phyloP scores from a whole-genome alignment of 805 yeast genomes.

The Barnettozyma wickerhamii region DNA sequence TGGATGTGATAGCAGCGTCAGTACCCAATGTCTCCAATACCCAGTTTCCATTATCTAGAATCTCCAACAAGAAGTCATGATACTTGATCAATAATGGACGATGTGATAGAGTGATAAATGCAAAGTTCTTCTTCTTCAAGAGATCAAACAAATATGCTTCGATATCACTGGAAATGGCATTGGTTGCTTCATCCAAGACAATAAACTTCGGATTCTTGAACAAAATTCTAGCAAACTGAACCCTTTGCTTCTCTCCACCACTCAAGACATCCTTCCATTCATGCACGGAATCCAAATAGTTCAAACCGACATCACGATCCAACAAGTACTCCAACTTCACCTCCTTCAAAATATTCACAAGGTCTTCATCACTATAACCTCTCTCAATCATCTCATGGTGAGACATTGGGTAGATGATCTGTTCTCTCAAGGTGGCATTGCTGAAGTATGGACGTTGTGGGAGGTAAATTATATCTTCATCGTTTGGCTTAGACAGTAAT shows the following conservation, averaged over 20 bases:
- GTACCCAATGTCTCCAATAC: conserved; percentile 60
- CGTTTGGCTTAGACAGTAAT: conserved; percentile 71
- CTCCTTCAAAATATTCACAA: conserved; percentile 62
- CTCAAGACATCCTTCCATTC: conserved; percentile 90
- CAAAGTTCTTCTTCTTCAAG: conserved; percentile 63
- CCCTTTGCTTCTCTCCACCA: conserved; percentile 95
- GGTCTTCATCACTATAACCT: conserved; percentile 67
- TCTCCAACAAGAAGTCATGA: conserved; percentile 71
- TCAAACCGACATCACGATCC: conserved; percentile 54
- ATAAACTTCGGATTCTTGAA: conserved; percentile 80
- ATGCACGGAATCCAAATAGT: conserved; percentile 39
- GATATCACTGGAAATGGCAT: conserved; percentile 85
- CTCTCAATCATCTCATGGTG: conserved; percentile 70
- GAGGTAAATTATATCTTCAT: conserved; percentile 65
- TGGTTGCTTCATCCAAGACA: conserved; percentile 88
- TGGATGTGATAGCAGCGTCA: conserved; percentile 58
- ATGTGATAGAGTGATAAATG: conserved; percentile 78
- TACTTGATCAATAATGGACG: conserved; percentile 80
- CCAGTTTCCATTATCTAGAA: conserved; percentile 57
- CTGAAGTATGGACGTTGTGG: conserved; percentile 87
- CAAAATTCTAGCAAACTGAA: conserved; percentile 80
- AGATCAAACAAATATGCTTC: conserved; percentile 82
- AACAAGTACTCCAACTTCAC: conserved; percentile 80
- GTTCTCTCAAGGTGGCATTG: conserved; percentile 84
- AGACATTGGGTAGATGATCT: conserved; percentile 80